phyloP scores from a whole-genome alignment of 805 yeast species.

The Myxozyma neglecta region DNA sequence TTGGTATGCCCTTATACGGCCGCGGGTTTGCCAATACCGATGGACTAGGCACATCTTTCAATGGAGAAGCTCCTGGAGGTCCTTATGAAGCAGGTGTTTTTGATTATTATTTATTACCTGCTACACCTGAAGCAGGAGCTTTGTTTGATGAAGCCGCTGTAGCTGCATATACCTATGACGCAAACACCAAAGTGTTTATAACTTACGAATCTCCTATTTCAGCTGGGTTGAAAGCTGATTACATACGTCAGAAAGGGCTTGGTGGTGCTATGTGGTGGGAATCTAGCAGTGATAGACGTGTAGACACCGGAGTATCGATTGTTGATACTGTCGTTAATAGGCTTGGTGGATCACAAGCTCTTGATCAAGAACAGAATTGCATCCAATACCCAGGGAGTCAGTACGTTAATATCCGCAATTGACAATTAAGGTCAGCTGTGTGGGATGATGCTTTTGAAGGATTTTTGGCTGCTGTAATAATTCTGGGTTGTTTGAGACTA shows the following conservation, averaged over 20 bases:
- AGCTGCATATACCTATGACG: conserved; percentile 55
- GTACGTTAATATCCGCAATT: conserved; percentile 14
- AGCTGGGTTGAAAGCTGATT: conserved; percentile 58
- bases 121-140: conserved; percentile 33
- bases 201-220: conserved; percentile 66
- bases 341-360: conserved; percentile 2
- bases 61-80: conserved; percentile 36
- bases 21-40: conserved; percentile 49
- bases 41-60: conserved; percentile 43
- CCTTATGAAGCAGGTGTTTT: conserved; percentile 53
- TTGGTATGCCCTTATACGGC: conserved; percentile 92
- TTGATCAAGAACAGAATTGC: not conserved
- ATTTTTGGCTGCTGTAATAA: not conserved
- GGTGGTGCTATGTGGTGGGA: conserved; percentile 98
- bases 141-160: conserved; percentile 50
- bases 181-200: conserved; percentile 45
- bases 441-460: not conserved
- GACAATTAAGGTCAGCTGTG: not conserved
- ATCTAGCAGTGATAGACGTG: conserved; percentile 51
- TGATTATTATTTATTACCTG: conserved; percentile 59
- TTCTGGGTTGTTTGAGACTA: not conserved
- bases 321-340: conserved; percentile 2
- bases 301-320: not conserved
- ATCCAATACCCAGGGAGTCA: conserved; percentile 9
- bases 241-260: conserved; percentile 48